phyloP scores from a whole-genome alignment of 2,329 filamentous ascomycete genomes.

The Fusarium camptoceras region DNA sequence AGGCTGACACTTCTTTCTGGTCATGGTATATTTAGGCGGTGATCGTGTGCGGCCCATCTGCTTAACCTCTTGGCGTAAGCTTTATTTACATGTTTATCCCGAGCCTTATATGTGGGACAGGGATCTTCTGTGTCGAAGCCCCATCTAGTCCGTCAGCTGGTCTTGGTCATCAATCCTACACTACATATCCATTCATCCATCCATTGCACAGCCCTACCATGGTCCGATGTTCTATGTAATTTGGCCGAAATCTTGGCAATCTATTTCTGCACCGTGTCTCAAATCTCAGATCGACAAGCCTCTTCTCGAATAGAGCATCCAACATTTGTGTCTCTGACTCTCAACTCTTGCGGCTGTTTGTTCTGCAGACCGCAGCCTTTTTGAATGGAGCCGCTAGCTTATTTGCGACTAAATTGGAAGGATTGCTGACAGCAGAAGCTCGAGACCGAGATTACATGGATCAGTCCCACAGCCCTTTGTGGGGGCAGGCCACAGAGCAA shows the following conservation, averaged over 20 bases:
- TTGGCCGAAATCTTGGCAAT: neutral
- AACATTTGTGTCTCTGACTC: neutral
- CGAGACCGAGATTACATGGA: neutral
- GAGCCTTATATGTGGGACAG: conserved; percentile 9
- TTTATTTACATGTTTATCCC: conserved; percentile 12
- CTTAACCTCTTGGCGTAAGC: conserved; percentile 1
- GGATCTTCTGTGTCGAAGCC: neutral
- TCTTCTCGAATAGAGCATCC: neutral
- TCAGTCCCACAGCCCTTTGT: neutral
- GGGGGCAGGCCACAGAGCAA: neutral
- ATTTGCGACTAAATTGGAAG: neutral
- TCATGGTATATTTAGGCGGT: neutral
- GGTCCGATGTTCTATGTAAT: neutral
- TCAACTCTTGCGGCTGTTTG: neutral
- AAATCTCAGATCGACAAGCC: neutral
- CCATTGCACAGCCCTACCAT: conserved; percentile 21
- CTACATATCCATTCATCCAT: neutral
- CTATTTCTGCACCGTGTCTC: neutral
- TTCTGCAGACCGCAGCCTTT: neutral
- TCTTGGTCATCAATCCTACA: neutral
- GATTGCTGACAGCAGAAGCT: conserved; percentile 1
- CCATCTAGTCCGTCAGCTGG: conserved; percentile 6
- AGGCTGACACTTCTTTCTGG: neutral
- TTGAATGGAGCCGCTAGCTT: neutral
- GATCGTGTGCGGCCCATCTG: neutral